phyloP scores from a whole-genome alignment of 345 rosid species.

The Brassica cretica region DNA sequence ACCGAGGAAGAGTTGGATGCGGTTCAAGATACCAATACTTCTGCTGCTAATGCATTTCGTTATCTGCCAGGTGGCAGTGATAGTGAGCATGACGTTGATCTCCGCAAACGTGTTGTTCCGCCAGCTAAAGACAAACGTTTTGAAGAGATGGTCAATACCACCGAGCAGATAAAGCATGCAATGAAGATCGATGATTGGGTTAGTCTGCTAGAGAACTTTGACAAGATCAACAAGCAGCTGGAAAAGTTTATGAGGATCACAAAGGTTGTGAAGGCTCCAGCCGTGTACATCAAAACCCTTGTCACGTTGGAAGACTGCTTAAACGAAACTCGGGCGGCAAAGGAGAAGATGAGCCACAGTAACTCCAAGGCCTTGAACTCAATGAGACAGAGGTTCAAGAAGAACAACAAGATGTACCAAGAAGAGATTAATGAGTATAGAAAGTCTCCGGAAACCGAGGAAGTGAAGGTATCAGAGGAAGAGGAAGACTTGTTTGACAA shows the following conservation, averaged over 20 bases:
- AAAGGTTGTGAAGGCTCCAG: conserved; percentile 67
- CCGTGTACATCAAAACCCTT: conserved; percentile 69
- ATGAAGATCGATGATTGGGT: conserved; percentile 97
- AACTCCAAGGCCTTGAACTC: conserved; percentile 94
- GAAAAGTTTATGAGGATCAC: conserved; percentile 84
- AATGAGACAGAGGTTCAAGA: conserved; percentile 90
- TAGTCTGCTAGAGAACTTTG: conserved; percentile 78
- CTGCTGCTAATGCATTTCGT: conserved; percentile 36
- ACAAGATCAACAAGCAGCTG: conserved; percentile 92
- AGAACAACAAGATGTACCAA: conserved; percentile 80
- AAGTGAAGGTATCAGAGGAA: conserved; percentile 47
- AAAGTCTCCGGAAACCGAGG: conserved; percentile 75
- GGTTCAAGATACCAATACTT: conserved; percentile 39
- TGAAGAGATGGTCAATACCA: conserved; percentile 72
- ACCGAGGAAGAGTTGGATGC: conserved; percentile 50
- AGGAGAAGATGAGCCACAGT: conserved; percentile 90
- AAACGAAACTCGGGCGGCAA: conserved; percentile 78
- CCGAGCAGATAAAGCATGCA: conserved; percentile 86
- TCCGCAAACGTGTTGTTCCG: conserved; percentile 69
- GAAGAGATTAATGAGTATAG: conserved; percentile 67
- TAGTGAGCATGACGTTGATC: conserved; percentile 72
- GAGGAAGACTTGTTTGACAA: conserved; percentile 18
- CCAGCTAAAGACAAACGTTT: conserved; percentile 87
- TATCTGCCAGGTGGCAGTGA: conserved; percentile 68
- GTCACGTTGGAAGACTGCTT: conserved; percentile 88